phyloP scores from a whole-genome alignment of 257 asterid species.

The Nicotiana tomentosiformis region DNA sequence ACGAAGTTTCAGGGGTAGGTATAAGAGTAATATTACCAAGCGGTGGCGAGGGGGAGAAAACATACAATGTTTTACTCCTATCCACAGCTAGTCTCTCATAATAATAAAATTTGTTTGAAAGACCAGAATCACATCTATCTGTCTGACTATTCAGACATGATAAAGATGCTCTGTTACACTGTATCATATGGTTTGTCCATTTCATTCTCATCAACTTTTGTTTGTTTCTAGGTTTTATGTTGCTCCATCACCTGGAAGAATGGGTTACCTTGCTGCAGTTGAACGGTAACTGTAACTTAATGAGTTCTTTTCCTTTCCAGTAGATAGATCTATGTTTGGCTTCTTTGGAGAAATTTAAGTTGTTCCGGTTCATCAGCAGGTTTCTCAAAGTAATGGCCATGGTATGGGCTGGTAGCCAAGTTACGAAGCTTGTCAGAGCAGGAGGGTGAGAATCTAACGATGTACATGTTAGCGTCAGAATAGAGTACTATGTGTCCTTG shows the following conservation, averaged over 20 bases:
- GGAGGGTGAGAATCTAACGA: constrained; percentile 59
- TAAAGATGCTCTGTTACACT: neutral
- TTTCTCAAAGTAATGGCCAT: constrained; percentile 84
- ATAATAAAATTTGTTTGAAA: neutral
- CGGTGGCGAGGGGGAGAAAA: neutral
- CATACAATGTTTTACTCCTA: neutral
- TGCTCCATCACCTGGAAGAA: constrained; percentile 74
- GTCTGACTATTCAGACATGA: neutral
- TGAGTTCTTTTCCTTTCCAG: neutral
- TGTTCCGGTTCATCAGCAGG: constrained; percentile 40
- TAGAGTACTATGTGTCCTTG: neutral
- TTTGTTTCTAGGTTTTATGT: constrained; percentile 60
- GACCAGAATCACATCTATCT: neutral
- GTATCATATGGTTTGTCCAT: neutral
- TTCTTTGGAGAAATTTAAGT: constrained; percentile 4
- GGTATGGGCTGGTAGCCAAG: constrained; percentile 99
- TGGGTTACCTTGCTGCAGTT: constrained; percentile 81
- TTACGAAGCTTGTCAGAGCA: constrained; percentile 82
- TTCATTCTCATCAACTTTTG: neutral
- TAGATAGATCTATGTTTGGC: neutral
- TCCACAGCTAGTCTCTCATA: neutral
- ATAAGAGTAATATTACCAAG: neutral
- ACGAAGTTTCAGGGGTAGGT: neutral
- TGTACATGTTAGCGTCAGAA: neutral
- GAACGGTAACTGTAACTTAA: constrained; percentile 41